Conservation (phyloP, 225 moss, liverwort and hornwort species). For the Antitrichia curtipendula region DNA sequence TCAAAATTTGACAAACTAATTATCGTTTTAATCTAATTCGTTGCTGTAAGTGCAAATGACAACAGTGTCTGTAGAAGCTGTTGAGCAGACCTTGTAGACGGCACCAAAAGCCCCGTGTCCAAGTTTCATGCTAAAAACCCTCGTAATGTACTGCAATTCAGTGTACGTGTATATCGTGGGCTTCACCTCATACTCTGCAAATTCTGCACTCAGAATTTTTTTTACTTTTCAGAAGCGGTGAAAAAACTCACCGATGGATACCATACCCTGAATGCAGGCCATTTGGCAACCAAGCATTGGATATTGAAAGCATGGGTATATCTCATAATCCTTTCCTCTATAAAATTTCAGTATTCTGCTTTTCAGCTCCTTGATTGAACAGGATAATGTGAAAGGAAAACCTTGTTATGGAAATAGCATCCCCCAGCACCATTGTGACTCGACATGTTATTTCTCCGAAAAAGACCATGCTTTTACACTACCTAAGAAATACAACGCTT, state of each 20-base stretch:
- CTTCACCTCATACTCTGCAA: slow-evolving; percentile 9
- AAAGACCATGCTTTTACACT: not conserved
- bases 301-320: not conserved
- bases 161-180: not conserved
- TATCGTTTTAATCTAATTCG: not conserved
- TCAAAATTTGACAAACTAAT: not conserved
- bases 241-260: not conserved
- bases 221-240: not conserved
- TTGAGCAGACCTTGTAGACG: not conserved
- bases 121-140: not conserved
- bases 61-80: not conserved
- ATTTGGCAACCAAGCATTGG: not conserved
- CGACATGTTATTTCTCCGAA: not conserved
- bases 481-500: not conserved
- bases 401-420: not conserved
- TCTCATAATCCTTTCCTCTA: not conserved
- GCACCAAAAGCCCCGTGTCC: slow-evolving; percentile 9
- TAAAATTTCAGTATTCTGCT: not conserved
- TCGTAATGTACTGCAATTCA: not conserved
- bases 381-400: not conserved
- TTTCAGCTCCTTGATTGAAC: not conserved
- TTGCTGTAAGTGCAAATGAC: not conserved
- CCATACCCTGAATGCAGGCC: not conserved
- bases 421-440: too few relatives aligned
- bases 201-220: not conserved